Conservation (phyloP, 768 basidiomycete genomes). For the Rossbeevera mucosa region DNA sequence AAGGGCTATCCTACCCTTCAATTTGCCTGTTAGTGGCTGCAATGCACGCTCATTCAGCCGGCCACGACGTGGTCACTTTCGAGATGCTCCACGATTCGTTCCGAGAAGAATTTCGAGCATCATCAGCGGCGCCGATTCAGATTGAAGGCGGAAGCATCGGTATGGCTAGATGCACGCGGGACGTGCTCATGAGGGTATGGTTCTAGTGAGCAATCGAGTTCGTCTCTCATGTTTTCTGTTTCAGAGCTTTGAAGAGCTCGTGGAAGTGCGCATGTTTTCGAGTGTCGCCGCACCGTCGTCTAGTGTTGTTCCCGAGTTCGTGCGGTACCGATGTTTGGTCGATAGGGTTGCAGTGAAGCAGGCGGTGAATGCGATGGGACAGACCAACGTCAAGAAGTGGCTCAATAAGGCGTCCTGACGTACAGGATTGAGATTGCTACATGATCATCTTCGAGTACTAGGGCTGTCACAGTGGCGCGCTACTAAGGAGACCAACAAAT, state of each 20-base stretch:
- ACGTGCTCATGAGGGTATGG: constrained; percentile 62
- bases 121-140: constrained; percentile 69
- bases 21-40: constrained; percentile 84
- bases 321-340: constrained; percentile 65
- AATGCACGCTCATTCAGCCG: constrained; percentile 69
- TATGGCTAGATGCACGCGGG: constrained; percentile 62
- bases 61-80: constrained; percentile 81
- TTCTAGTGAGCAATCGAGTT: constrained; percentile 7
- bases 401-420: constrained; percentile 47
- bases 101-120: constrained; percentile 66
- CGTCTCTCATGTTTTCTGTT: constrained; percentile 1
- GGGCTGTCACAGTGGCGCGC: background rate
- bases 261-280: constrained; percentile 53
- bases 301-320: constrained; percentile 61
- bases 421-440: too few species aligned
- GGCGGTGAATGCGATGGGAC: constrained; percentile 60
- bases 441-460: background rate
- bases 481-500: background rate
- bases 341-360: constrained; percentile 63
- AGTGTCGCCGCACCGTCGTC: constrained; percentile 44
- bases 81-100: constrained; percentile 86
- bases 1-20: constrained; percentile 73
- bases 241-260: constrained; percentile 76
- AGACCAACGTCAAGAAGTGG: constrained; percentile 77
- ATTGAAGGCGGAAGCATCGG: constrained; percentile 71